Evolutionary conservation across 2,329 filamentous ascomycete species (phyloP), one percentile per base, ranked within the genome.

Genomic region (Fusarium sp.): DNA sequence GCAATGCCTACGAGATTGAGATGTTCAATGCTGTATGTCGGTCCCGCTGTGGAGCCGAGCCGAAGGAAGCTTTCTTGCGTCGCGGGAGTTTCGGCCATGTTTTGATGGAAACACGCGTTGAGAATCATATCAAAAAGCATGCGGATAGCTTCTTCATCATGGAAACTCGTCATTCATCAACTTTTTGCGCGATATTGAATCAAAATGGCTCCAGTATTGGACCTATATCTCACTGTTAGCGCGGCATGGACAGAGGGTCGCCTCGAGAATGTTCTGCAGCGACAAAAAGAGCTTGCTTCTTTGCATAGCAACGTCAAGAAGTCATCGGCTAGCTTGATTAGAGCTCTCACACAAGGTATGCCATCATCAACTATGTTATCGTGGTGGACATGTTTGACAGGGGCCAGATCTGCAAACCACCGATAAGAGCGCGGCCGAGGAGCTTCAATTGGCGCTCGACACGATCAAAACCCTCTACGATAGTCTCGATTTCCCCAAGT

Each of bases 181-280:
- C 3, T 7, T 29, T 49, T 49, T 49, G 16, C 44, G 44, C 17
- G 9, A 49, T 49, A 49, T 10, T 24, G 5, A 29, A 14, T 29
- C 16, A 0, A 90, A 91, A n/a, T 91, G 91, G 75, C 89, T 91
- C 44, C 83, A n/a, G 46, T 17, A 31, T 29, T 46, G 12, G 36
- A 64, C 2, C 49, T 44, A 31, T 49, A 49, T 64, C n/a, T 10
- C 14, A 38, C 35, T 7, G 17, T 64, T 11, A 55, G 11, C 6
- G 46, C 46, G 2, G 44, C 64, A 0, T 66, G 46, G 64, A 22
- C 36, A 0, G 64, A 66, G 5, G 59, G 64, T 0, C 44, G 64
- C 1, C 35, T 66, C 2, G 64, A 64, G 2, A 66, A 66, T 38
- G 64, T 66, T 2, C 11, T 66, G 2, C 64, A 66, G 17, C 59